Conservation (phyloP, 176 grass and related monocot species). For the Carex myosuroides region DNA sequence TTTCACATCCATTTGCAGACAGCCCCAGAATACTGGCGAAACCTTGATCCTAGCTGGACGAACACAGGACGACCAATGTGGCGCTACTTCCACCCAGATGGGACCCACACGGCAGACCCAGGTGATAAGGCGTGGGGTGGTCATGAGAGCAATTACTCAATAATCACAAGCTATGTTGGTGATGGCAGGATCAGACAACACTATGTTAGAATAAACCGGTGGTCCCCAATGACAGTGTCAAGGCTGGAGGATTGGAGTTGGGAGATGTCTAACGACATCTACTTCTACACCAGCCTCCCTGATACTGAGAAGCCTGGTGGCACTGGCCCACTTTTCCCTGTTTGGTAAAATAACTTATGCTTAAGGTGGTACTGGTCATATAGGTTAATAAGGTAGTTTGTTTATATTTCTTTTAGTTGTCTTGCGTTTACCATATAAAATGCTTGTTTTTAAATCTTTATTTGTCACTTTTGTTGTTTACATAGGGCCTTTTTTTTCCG, state of each 20-base stretch:
- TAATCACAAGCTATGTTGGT: slow-evolving; percentile 64
- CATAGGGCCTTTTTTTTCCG: not conserved
- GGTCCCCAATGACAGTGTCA: slow-evolving; percentile 55
- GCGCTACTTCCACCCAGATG: slow-evolving; percentile 73
- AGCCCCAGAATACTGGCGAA: slow-evolving; percentile 86
- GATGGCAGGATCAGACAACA: slow-evolving; percentile 60
- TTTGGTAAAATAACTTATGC: slow-evolving; percentile 37
- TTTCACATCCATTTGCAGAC: slow-evolving; percentile 40
- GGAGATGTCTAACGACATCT: slow-evolving; percentile 70
- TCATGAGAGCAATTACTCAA: slow-evolving; percentile 72
- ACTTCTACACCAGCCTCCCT: slow-evolving; percentile 62
- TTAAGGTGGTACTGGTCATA: not conserved
- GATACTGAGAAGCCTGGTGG: slow-evolving; percentile 52
- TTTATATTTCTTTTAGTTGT: not conserved
- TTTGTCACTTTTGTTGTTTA: not conserved
- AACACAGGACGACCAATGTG: slow-evolving; percentile 69
- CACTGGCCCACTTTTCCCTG: slow-evolving; percentile 79
- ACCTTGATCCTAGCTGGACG: slow-evolving; percentile 80
- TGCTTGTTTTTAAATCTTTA: not conserved
- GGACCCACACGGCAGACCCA: slow-evolving; percentile 62
- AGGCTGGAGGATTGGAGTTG: slow-evolving; percentile 83
- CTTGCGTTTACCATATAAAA: not conserved
- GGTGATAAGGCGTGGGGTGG: slow-evolving; percentile 71
- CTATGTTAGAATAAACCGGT: slow-evolving; percentile 78
- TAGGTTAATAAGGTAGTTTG: not conserved